phyloP scores from a whole-genome alignment of 352 stramenopile species.

The Globisporangium perplexum region DNA sequence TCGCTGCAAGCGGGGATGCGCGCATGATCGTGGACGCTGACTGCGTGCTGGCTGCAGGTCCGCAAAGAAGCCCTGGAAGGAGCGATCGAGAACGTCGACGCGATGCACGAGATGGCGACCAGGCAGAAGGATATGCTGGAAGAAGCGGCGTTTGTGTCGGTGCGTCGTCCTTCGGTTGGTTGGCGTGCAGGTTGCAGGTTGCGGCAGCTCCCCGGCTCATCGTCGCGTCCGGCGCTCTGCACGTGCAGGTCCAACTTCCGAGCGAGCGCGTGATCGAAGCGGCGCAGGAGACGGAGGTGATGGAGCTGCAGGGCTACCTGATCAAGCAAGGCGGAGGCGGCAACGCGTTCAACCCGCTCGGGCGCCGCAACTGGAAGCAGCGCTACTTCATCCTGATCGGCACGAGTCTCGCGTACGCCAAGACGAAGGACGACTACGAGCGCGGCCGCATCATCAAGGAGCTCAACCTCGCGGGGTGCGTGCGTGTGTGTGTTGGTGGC shows the following conservation, averaged over 20 bases:
- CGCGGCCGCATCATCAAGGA: constrained; percentile 85
- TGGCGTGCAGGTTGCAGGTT: no score
- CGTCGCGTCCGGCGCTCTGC: neutral
- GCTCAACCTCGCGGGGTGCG: constrained; percentile 67
- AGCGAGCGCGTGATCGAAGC: constrained; percentile 79
- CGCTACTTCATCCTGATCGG: constrained; percentile 82
- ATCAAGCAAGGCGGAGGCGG: constrained; percentile 83
- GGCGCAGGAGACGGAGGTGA: constrained; percentile 55
- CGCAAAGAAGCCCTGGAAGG: constrained; percentile 68
- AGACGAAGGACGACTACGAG: constrained; percentile 85
- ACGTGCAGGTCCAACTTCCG: constrained; percentile 51
- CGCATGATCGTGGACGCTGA: neutral
- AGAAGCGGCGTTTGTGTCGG: constrained; percentile 74
- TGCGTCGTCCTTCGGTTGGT: constrained; percentile 13
- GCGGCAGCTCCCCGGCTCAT: no score
- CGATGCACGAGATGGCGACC: constrained; percentile 58
- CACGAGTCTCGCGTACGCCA: constrained; percentile 70
- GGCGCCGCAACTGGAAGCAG: constrained; percentile 86
- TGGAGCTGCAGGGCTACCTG: constrained; percentile 74
- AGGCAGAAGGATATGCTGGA: constrained; percentile 70
- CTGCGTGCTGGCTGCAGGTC: constrained; percentile 20
- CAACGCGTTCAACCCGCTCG: constrained; percentile 69
- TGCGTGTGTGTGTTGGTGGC: neutral
- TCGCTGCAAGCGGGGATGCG: neutral
- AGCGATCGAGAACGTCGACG: constrained; percentile 56